Base-by-base conservation (phyloP, 805 yeast species). In the Candida easanensis region DNA sequence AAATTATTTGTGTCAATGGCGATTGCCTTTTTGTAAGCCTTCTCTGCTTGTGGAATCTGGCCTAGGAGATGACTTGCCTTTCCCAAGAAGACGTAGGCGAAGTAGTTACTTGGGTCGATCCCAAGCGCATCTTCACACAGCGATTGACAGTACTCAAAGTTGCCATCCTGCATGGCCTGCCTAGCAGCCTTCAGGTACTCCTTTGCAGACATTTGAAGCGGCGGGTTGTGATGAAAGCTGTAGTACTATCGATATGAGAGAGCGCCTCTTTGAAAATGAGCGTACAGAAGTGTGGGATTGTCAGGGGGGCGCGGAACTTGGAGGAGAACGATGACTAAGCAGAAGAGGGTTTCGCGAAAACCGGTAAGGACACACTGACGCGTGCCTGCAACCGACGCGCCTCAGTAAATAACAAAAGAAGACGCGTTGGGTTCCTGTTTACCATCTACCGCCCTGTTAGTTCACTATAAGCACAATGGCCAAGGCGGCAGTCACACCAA, bases 11-110 rank as follows among this genome's bases (percentile, higher is more conserved):
- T 73, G 22, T 79, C 74, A 1, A 80, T 39, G 5, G 59, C 53
- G 3, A 78, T 72, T 0, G 89, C 89, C 17, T 54, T 57, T 23
- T 55, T 53, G 53, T 81, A 83, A 10, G 73, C 60, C 20, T 49
- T 50, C 11, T 63, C 49, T 0, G 87, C 82, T 4, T 60, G 53
- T 2, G 58, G 54, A 4, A 58, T 44, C 5, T 74, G 62, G 13
- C 67, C 59, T 41, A 72, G 52, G 8, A 74, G 58, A 45, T 79
- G 80, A 44, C 73, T 68, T 1, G 88, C 76, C 58, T 87, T 88
- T 8, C 93, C 97, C 38, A 76, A 65, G 53, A 89, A 80, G 4
- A 86, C 73, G 52, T 71, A 70, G 14, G 90, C 97, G 57, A 74
- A 76, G 60, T 81, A 84, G 59, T 77, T 77, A 7, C 69, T 52